These are phyloP conservation scores for Myrica gale DNA, from an alignment of 306 rosid species.

Conservation along the genomic window DNA sequence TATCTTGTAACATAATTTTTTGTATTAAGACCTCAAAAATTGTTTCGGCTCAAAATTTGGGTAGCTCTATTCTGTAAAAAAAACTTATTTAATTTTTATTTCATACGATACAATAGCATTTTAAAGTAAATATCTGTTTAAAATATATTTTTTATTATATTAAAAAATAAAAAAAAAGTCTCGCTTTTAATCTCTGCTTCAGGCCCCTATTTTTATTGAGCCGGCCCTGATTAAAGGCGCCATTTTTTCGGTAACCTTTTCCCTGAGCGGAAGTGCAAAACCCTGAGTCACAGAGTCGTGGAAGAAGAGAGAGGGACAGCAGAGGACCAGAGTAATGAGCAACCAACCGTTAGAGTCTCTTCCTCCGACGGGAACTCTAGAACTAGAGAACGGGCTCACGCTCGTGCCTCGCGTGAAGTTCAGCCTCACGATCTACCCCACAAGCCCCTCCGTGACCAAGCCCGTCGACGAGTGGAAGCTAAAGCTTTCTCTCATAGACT, in stretches of 20 bases:
- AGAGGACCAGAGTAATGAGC: slow-evolving; percentile 31
- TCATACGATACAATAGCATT: too few relatives aligned
- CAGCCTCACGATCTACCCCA: slow-evolving; percentile 56
- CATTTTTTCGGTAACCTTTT: background rate
- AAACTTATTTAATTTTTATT: too few relatives aligned
- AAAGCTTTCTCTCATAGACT: slow-evolving; percentile 69
- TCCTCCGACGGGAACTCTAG: slow-evolving; percentile 42
- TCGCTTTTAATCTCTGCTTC: too few relatives aligned
- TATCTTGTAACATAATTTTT: too few relatives aligned
- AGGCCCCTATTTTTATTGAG: too few relatives aligned
- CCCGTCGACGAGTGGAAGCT: slow-evolving; percentile 87
- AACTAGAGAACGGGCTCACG: slow-evolving; percentile 59
- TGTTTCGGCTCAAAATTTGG: too few relatives aligned
- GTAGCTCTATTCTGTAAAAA: too few relatives aligned
- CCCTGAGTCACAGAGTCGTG: slow-evolving; percentile 16
- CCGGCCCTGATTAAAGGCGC: too few relatives aligned
- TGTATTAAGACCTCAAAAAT: too few relatives aligned
- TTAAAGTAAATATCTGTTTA: too few relatives aligned
- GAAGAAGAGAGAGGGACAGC: background rate
- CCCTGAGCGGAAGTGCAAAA: background rate
- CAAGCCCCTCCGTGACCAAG: slow-evolving; percentile 42
- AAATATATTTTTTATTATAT: too few relatives aligned
- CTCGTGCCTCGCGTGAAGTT: slow-evolving; percentile 80
- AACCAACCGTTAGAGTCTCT: slow-evolving; percentile 27
- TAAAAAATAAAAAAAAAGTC: too few relatives aligned